These are phyloP conservation scores for Debaryomyces fabryi DNA, from an alignment of 1,139 yeast genomes.

Conservation along the genomic window DNA sequence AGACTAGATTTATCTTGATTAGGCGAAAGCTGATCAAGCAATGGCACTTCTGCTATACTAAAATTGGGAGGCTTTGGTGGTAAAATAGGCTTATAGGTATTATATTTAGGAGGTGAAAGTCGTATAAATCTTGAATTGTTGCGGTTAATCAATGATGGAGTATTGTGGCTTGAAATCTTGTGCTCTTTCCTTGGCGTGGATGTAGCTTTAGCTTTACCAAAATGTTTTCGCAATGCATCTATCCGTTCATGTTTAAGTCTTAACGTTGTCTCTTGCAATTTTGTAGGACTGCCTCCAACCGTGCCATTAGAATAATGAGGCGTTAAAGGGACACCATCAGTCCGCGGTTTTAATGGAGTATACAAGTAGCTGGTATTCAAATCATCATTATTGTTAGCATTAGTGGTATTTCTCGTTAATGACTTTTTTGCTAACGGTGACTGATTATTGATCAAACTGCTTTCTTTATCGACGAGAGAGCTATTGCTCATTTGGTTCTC, in stretches of 20 bases:
- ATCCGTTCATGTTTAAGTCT: conserved; percentile 37
- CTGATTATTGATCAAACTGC: conserved; percentile 28
- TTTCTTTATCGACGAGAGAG: conserved; percentile 19
- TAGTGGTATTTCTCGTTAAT: conserved; percentile 3
- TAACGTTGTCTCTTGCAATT: conserved; percentile 43
- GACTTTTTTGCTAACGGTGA: conserved; percentile 42
- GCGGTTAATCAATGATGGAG: not conserved
- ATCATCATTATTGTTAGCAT: conserved; percentile 11
- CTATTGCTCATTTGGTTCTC: conserved; percentile 10
- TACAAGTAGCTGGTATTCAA: conserved; percentile 25
- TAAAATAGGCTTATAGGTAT: conserved; percentile 8
- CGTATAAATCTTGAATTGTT: conserved; percentile 10
- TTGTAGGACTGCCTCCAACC: conserved; percentile 38
- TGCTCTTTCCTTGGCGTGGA: conserved; percentile 14
- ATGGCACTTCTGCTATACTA: conserved; percentile 8
- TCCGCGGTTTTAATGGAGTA: conserved; percentile 40
- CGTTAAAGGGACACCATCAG: conserved; percentile 16
- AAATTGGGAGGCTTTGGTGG: conserved; percentile 42
- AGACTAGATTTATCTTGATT: not conserved
- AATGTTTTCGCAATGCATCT: conserved; percentile 38
- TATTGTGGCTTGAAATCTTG: not conserved
- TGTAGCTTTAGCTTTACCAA: conserved; percentile 30
- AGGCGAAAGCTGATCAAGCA: not conserved
- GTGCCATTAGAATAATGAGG: conserved; percentile 25
- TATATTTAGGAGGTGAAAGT: conserved; percentile 18